Percentiles rank a stretch among this genome's conserved stretches.
Evolutionary conservation across 805 yeast species (phyloP).

Genomic region (Kazachstania africana): DNA sequence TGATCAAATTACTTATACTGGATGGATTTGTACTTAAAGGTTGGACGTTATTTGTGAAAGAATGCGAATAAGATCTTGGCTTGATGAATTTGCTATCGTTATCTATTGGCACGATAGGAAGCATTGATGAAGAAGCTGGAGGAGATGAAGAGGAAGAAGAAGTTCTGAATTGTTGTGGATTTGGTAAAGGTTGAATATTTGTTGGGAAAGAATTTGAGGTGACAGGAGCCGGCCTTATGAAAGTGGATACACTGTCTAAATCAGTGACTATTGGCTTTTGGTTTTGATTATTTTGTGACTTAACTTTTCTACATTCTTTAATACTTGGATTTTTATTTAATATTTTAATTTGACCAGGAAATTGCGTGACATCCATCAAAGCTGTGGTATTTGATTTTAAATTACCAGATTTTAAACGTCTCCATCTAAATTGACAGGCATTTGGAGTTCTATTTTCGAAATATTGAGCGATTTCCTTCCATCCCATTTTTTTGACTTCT

Average conservation of each 20-base stretch:
- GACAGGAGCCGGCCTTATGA: too few relatives aligned
- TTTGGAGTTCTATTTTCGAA: constrained; percentile 76
- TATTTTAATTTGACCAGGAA: constrained; percentile 10
- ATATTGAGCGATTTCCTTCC: constrained; percentile 78
- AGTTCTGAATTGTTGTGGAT: not conserved
- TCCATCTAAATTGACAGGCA: constrained; percentile 86
- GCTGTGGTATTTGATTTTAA: constrained; percentile 27
- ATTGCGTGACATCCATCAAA: constrained; percentile 11
- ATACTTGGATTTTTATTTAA: constrained; percentile 1
- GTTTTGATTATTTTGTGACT: not conserved
- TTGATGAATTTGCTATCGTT: constrained; percentile 8
- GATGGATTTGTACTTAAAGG: not conserved
- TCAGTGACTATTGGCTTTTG: not conserved
- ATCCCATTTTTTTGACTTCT: constrained; percentile 73
- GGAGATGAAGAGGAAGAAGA: not conserved
- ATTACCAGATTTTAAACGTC: constrained; percentile 45
- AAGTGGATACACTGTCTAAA: not conserved
- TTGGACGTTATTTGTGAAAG: constrained; percentile 5
- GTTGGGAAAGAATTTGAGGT: not conserved
- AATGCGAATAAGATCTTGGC: constrained; percentile 23
- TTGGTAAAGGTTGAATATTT: not conserved
- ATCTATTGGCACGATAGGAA: not conserved
- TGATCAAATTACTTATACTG: not conserved
- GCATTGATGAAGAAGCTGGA: not conserved
- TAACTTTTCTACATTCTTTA: not conserved